Percentiles rank a stretch among this genome's conserved stretches.
phyloP scores from a whole-genome alignment of 2,329 filamentous ascomycete genomes.

The Colletotrichum phormii region DNA sequence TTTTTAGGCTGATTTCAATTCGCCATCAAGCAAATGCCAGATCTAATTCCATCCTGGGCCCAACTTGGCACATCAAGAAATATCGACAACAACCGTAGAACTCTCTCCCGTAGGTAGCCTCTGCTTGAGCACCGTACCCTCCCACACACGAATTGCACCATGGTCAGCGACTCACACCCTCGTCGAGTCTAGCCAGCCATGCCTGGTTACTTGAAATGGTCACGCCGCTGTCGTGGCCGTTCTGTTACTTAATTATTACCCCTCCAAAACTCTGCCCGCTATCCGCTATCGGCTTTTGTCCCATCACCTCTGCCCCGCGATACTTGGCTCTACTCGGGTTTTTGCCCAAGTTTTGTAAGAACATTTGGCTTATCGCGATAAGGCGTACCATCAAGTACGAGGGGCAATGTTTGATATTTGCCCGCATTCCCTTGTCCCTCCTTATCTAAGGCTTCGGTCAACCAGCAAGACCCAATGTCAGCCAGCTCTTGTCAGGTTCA shows the following conservation, averaged over 20 bases:
- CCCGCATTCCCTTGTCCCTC: slow-evolving; percentile 26
- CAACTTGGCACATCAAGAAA: slow-evolving; percentile 1
- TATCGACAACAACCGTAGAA: neutral
- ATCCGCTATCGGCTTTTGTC: slow-evolving; percentile 33
- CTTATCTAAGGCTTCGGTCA: slow-evolving; percentile 17
- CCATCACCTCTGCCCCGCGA: slow-evolving; percentile 41
- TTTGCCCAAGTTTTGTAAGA: neutral
- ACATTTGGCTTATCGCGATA: slow-evolving; percentile 19
- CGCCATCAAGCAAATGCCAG: neutral
- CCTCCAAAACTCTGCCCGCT: slow-evolving; percentile 31
- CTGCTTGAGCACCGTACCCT: neutral
- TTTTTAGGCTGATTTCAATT: slow-evolving; percentile 5
- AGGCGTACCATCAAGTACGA: neutral
- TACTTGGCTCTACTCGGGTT: neutral
- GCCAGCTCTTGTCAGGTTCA: slow-evolving; percentile 17
- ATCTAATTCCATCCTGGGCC: neutral
- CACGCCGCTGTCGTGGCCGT: slow-evolving; percentile 24
- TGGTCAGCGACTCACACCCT: neutral
- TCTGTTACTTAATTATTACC: slow-evolving; percentile 40
- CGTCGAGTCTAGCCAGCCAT: slow-evolving; percentile 23
- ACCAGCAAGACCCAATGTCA: slow-evolving; percentile 24
- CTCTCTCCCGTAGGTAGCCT: no score
- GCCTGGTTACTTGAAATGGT: slow-evolving; percentile 24
- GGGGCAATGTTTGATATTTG: slow-evolving; percentile 13
- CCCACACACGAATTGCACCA: neutral